A percentile compares a stretch with the other conserved stretches of the same genome.
Evolutionary conservation across 2,329 filamentous ascomycete genomes (phyloP).

Genomic region (Exophiala spinifera): DNA sequence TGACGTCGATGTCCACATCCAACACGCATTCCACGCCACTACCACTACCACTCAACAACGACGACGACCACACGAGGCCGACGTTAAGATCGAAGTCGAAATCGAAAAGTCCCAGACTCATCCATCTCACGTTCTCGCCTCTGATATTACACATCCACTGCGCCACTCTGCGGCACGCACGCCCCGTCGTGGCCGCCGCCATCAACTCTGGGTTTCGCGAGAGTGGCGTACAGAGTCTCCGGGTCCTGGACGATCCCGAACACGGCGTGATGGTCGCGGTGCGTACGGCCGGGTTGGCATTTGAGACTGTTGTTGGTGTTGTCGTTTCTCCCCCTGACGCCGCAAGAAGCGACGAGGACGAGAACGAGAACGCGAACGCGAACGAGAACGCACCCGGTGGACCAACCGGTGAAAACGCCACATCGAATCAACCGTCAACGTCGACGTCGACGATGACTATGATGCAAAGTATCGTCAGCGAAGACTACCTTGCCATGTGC

Average conservation of each 20-base stretch:
- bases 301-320: constrained; percentile 76
- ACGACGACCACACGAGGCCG: not conserved
- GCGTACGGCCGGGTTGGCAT: constrained; percentile 73
- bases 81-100: no score
- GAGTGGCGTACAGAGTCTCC: constrained; percentile 70
- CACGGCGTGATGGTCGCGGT: constrained; percentile 64
- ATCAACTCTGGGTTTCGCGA: constrained; percentile 84
- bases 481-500: constrained; percentile 65
- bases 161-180: constrained; percentile 70
- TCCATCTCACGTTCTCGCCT: constrained; percentile 31
- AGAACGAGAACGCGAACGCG: not conserved
- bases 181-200: constrained; percentile 71
- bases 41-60: not conserved
- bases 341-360: constrained; percentile 31
- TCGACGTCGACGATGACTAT: no score
- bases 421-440: no score
- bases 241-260: constrained; percentile 42
- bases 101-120: constrained; percentile 8
- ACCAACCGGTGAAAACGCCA: no score
- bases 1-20: not conserved
- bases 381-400: constrained; percentile 30
- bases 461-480: constrained; percentile 54
- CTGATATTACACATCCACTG: constrained; percentile 75
- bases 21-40: not conserved
- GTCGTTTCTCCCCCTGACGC: constrained; percentile 10